Conservation (phyloP, 1,284 basidiomycete species). For the Microbotryum intermedium region DNA sequence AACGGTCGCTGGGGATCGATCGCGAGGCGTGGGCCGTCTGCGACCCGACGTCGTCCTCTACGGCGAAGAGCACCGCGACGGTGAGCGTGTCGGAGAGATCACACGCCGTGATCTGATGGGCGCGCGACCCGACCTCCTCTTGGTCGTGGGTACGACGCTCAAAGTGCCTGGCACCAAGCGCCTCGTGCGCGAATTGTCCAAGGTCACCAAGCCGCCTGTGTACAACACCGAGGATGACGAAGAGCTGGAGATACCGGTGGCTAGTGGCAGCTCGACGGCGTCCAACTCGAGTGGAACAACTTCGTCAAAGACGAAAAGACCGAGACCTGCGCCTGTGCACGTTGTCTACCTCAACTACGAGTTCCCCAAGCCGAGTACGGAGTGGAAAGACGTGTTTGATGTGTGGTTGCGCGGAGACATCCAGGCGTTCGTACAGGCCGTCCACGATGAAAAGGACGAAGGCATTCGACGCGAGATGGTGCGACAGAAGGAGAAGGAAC, state of each 20-base stretch:
- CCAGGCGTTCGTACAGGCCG: conserved; percentile 57
- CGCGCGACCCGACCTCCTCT: conserved; percentile 62
- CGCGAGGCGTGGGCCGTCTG: conserved; percentile 68
- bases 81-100: conserved; percentile 72
- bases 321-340: conserved; percentile 50
- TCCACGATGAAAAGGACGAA: conserved; percentile 12
- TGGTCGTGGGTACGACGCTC: conserved; percentile 85
- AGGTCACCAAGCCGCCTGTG: conserved; percentile 51
- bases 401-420: conserved; percentile 84
- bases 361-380: conserved; percentile 71
- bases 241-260: conserved; percentile 11
- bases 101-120: conserved; percentile 63
- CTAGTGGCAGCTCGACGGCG: neutral
- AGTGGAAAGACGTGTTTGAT: conserved; percentile 89
- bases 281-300: conserved; percentile 1
- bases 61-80: conserved; percentile 78
- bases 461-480: too few species aligned
- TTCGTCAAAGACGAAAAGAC: conserved; percentile 14
- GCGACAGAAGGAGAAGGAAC: too few species aligned
- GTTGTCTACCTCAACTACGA: conserved; percentile 81
- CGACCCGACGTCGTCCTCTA: conserved; percentile 85
- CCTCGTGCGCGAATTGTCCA: conserved; percentile 83
- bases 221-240: conserved; percentile 20
- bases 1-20: conserved; percentile 61
- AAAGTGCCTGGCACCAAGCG: conserved; percentile 86